Conservation (phyloP, 2,329 filamentous ascomycete genomes). For the Sporothrix humicola region DNA sequence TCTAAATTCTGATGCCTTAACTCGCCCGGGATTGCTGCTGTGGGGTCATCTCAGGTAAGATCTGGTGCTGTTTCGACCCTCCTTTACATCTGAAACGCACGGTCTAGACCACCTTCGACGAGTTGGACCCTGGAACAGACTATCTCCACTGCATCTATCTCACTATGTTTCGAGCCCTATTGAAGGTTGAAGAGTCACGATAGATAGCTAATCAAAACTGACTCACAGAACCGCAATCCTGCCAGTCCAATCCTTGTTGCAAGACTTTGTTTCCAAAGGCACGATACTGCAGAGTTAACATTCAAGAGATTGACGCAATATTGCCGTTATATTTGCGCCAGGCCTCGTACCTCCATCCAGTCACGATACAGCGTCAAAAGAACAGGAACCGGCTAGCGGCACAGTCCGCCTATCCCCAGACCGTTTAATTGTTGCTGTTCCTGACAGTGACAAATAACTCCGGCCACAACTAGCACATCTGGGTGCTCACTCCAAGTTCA, state of each 20-base stretch:
- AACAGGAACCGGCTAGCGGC: not conserved
- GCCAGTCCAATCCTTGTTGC: not conserved
- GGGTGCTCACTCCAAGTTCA: not conserved
- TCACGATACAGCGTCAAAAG: not conserved
- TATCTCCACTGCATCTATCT: constrained; percentile 1
- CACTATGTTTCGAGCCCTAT: no score
- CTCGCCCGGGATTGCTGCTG: no score
- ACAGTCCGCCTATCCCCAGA: not conserved
- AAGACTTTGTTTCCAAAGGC: not conserved
- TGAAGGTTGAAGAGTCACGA: not conserved
- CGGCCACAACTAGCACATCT: not conserved
- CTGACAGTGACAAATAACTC: not conserved
- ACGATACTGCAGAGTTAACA: not conserved
- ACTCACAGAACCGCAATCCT: not conserved
- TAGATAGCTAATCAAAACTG: not conserved
- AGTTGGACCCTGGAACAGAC: constrained; percentile 16
- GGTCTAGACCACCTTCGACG: constrained; percentile 24
- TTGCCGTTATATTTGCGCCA: not conserved
- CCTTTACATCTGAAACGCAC: constrained; percentile 17
- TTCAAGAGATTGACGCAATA: not conserved
- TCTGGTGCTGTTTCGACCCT: not conserved
- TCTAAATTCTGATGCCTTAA: no score
- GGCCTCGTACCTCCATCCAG: not conserved
- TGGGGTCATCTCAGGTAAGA: no score
- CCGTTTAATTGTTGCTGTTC: not conserved